Evolutionary conservation across 352 stramenopile genomes (phyloP).

Genomic region (Globisporangium cystogenes): DNA sequence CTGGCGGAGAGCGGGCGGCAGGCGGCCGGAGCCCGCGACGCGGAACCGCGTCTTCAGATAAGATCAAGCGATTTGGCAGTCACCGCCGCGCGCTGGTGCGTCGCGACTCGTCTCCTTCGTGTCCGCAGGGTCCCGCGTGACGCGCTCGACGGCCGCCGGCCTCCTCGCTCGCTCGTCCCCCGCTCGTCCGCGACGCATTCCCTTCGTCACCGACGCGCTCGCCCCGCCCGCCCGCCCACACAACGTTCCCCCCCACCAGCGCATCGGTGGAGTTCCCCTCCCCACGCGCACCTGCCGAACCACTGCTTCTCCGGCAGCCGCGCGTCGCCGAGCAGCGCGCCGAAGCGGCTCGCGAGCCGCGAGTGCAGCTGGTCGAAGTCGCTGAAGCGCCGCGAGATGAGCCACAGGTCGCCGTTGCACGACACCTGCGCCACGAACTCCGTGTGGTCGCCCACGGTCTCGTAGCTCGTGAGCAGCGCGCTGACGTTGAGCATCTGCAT

Average conservation of each 20-base stretch:
- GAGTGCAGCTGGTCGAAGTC: slow-evolving; percentile 86
- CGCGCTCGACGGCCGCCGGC: slow-evolving; percentile 21
- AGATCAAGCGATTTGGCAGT: slow-evolving; percentile 90
- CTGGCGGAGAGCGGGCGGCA: slow-evolving; percentile 3
- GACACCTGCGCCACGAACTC: slow-evolving; percentile 82
- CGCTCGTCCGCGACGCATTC: slow-evolving; percentile 3
- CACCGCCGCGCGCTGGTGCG: slow-evolving; percentile 19
- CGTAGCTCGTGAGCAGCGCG: slow-evolving; percentile 75
- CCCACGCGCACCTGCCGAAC: slow-evolving; percentile 66
- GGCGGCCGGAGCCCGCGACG: background rate
- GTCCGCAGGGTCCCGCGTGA: slow-evolving; percentile 6
- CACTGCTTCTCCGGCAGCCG: slow-evolving; percentile 81
- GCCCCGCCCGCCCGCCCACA: too few relatives aligned
- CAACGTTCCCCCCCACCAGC: too few relatives aligned
- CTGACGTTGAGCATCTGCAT: slow-evolving; percentile 72
- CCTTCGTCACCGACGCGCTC: slow-evolving; percentile 39
- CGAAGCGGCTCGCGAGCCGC: slow-evolving; percentile 64
- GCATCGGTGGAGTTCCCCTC: too few relatives aligned
- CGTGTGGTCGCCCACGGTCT: slow-evolving; percentile 82
- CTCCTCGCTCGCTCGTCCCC: background rate
- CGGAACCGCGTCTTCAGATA: slow-evolving; percentile 44
- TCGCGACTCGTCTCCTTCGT: slow-evolving; percentile 38
- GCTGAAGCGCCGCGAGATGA: slow-evolving; percentile 80
- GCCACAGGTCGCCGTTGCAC: slow-evolving; percentile 77
- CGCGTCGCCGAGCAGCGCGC: slow-evolving; percentile 54